Percentiles rank a stretch among this genome's conserved stretches.
Conservation (phyloP, 75 land plant species). For the Pinus taeda region DNA sequence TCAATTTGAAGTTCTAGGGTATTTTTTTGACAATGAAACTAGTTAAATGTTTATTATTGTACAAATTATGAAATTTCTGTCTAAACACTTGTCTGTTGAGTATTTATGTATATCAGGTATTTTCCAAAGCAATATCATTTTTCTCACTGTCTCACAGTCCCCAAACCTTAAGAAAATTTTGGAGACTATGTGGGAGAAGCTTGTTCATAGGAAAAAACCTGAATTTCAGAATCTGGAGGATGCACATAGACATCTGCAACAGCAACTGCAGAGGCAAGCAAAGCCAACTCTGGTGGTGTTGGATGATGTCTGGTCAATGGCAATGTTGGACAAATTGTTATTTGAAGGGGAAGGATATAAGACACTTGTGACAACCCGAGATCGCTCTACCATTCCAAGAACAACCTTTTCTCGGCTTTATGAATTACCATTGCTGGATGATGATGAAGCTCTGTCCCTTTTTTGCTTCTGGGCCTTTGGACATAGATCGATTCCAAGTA, state of each 20-base stretch:
- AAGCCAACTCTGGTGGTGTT: neutral
- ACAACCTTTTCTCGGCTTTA: neutral
- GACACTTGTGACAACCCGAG: neutral
- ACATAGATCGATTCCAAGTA: neutral
- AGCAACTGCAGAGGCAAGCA: neutral
- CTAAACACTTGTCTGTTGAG: neutral
- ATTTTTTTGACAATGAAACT: no score
- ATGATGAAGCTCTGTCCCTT: conserved; percentile 42
- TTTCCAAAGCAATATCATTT: neutral
- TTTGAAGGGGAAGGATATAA: neutral
- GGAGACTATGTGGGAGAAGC: neutral
- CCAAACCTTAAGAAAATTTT: neutral
- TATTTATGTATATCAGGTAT: neutral
- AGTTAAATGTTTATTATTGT: neutral
- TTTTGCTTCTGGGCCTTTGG: conserved; percentile 25
- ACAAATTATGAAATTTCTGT: neutral
- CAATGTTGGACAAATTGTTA: neutral
- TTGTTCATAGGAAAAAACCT: neutral
- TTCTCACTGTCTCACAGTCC: neutral
- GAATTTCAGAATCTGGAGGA: neutral
- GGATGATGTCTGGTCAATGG: neutral
- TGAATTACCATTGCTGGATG: conserved; percentile 14
- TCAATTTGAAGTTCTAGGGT: no score
- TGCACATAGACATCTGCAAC: neutral
- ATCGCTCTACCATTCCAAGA: neutral